phyloP scores from a whole-genome alignment of 495 filamentous ascomycete genomes.

The Platismatia glauca region DNA sequence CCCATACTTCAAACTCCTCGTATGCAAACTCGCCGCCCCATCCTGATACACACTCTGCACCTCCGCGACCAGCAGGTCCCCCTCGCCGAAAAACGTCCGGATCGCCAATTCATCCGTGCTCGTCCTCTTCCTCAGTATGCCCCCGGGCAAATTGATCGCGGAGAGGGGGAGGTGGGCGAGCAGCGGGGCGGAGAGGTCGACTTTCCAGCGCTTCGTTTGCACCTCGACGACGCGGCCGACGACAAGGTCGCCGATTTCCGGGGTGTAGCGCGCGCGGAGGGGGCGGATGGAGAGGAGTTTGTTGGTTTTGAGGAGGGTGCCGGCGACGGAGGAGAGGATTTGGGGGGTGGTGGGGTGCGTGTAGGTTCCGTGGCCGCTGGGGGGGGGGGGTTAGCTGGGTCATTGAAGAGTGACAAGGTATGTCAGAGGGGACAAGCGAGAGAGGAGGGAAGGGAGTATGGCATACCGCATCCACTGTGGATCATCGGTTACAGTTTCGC shows the following conservation, averaged over 20 bases:
- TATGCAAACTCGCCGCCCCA: slow-evolving; percentile 78
- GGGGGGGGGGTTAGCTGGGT: slow-evolving; percentile 9
- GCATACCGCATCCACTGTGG: slow-evolving; percentile 91
- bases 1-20: slow-evolving; percentile 81
- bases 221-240: slow-evolving; percentile 91
- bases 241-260: slow-evolving; percentile 91
- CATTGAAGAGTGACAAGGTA: slow-evolving; percentile 1
- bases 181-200: slow-evolving; percentile 78
- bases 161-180: slow-evolving; percentile 74
- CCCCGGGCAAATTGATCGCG: slow-evolving; percentile 89
- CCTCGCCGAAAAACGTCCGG: slow-evolving; percentile 82
- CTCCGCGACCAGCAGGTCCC: slow-evolving; percentile 82
- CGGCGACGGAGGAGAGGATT: slow-evolving; percentile 80
- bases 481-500: slow-evolving; percentile 78
- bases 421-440: slow-evolving; percentile 6
- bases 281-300: slow-evolving; percentile 87
- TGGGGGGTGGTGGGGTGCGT: slow-evolving; percentile 43
- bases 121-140: slow-evolving; percentile 82
- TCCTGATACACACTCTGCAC: slow-evolving; percentile 78
- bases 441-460: slow-evolving; percentile 14
- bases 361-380: slow-evolving; percentile 76
- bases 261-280: slow-evolving; percentile 84
- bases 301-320: slow-evolving; percentile 82
- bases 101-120: slow-evolving; percentile 94
- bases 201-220: slow-evolving; percentile 81